Percentiles rank a stretch among this genome's conserved stretches.
Evolutionary conservation across 352 stramenopile genomes (phyloP).

Genomic region (Pythium volutum): DNA sequence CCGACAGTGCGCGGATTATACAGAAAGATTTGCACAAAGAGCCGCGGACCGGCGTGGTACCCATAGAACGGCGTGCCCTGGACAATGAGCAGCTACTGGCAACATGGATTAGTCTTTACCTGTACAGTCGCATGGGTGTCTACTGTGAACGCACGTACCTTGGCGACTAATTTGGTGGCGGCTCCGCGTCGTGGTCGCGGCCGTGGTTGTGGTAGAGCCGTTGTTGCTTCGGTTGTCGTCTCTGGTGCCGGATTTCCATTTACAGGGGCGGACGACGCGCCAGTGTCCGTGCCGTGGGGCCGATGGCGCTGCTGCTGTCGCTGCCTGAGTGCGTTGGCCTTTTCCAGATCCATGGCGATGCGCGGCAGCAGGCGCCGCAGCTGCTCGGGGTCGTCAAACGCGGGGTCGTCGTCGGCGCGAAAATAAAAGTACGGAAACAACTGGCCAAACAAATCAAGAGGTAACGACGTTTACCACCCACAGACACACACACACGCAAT

Average conservation of each 20-base stretch:
- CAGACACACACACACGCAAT: too few relatives aligned
- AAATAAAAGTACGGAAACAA: constrained; percentile 90
- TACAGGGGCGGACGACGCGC: background rate
- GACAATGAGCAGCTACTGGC: constrained; percentile 80
- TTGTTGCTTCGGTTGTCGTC: too few relatives aligned
- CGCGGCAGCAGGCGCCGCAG: constrained; percentile 57
- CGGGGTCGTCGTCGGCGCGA: constrained; percentile 52
- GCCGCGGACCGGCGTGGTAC: constrained; percentile 63
- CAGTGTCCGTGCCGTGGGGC: constrained; percentile 1
- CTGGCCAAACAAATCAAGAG: constrained; percentile 33
- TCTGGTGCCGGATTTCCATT: background rate
- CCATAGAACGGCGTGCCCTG: constrained; percentile 89
- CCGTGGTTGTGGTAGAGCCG: too few relatives aligned
- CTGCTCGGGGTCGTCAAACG: constrained; percentile 66
- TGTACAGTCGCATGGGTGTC: background rate
- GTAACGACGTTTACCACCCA: too few relatives aligned
- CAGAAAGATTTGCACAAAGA: constrained; percentile 89
- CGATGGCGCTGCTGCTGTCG: constrained; percentile 29
- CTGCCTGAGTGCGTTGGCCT: constrained; percentile 42
- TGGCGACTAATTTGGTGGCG: constrained; percentile 51
- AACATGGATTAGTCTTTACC: too few relatives aligned
- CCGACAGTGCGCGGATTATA: constrained; percentile 72
- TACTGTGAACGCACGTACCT: constrained; percentile 39
- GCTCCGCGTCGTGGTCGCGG: background rate
- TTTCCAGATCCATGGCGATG: constrained; percentile 73